phyloP scores from a whole-genome alignment of 148 eudicot genomes.

The Silene latifolia region DNA sequence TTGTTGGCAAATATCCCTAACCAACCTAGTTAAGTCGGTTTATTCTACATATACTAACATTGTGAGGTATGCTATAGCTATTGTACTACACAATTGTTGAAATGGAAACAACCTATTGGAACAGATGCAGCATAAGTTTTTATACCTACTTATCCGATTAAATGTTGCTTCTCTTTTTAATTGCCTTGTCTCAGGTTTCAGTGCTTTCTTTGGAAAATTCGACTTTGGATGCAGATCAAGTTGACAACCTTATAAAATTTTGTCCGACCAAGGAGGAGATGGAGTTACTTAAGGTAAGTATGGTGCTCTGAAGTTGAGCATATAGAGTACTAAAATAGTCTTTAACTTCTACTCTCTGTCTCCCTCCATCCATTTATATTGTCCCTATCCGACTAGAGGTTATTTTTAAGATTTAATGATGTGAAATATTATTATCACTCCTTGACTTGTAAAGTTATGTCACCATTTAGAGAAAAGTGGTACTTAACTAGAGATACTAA shows the following conservation, averaged over 20 bases:
- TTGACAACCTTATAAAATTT: slow-evolving; percentile 88
- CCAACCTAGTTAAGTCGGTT: no score
- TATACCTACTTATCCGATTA: neutral
- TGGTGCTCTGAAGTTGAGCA: neutral
- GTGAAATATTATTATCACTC: neutral
- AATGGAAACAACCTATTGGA: neutral
- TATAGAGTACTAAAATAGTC: neutral
- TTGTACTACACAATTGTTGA: no score
- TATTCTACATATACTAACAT: no score
- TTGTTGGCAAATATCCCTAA: neutral
- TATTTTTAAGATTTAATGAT: no score
- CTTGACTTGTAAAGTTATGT: neutral
- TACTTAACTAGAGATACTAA: no score
- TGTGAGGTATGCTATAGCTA: no score
- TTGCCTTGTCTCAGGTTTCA: slow-evolving; percentile 43
- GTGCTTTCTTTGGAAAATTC: slow-evolving; percentile 82
- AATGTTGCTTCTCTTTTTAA: neutral
- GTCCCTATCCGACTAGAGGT: no score
- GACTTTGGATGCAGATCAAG: slow-evolving; percentile 78
- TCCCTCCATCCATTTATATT: no score
- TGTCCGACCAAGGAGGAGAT: slow-evolving; percentile 98
- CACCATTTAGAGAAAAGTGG: no score
- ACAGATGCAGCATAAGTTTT: neutral
- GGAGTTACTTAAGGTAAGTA: slow-evolving; percentile 73
- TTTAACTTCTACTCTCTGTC: neutral